Percentiles rank a stretch among this genome's conserved stretches.
Conservation (phyloP, 2,329 filamentous ascomycete species). For the Colletotrichum sp. region DNA sequence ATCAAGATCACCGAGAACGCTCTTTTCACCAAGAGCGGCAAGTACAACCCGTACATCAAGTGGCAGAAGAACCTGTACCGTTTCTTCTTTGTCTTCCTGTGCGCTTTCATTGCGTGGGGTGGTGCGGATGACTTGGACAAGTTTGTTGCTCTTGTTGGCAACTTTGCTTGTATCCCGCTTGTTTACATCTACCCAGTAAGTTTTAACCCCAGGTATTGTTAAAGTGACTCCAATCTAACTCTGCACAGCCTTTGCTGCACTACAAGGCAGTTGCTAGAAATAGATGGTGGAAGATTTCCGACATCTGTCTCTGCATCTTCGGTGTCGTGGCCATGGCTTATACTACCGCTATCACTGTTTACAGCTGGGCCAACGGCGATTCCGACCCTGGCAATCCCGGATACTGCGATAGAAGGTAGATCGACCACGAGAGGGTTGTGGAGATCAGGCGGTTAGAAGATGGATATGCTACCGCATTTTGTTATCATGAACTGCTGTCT, state of each 20-base stretch:
- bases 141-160: conserved; percentile 77
- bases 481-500: not conserved
- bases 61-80: conserved; percentile 99
- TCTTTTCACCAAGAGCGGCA: conserved; percentile 90
- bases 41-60: conserved; percentile 98
- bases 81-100: conserved; percentile 89
- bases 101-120: conserved; percentile 87
- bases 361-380: conserved; percentile 77
- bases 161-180: conserved; percentile 75
- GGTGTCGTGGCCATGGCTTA: conserved; percentile 90
- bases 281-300: conserved; percentile 69
- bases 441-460: not conserved
- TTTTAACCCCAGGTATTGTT: conserved; percentile 27
- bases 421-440: not conserved
- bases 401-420: conserved; percentile 55
- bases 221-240: conserved; percentile 31
- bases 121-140: conserved; percentile 91
- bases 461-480: not conserved
- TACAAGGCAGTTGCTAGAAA: conserved; percentile 79
- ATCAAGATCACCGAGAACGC: conserved; percentile 97
- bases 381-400: conserved; percentile 50
- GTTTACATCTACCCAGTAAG: conserved; percentile 95
- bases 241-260: conserved; percentile 83
- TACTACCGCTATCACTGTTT: conserved; percentile 84
- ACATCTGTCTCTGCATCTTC: conserved; percentile 80